Base-by-base conservation (phyloP, 2,329 filamentous ascomycete species). In the Neurospora sp. region DNA sequence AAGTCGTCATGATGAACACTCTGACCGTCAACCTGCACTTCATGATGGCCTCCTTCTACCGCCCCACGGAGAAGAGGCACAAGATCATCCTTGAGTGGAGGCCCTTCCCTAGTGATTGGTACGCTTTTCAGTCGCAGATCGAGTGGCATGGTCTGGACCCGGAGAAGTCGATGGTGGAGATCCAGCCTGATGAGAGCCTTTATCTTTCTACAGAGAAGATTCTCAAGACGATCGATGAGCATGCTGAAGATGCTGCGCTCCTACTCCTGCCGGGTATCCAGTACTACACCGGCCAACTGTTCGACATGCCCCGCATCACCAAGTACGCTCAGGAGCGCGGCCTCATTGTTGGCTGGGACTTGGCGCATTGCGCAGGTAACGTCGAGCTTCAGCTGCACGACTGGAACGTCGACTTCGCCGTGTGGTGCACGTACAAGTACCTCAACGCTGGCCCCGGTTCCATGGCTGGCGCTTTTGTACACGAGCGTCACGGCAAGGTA, bases 371-470 rank as follows among this genome's bases (percentile, higher is more conserved):
- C 0, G 91, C 87, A 28, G 93, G 93, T 39, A 97, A 97, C 77
- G 91, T 96, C 1, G 89, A 91, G 52, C 80, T 97, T 19, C 81
- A 84, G 70, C 84, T 97, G 23, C 93, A 97, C 79, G 92, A 95
- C 75, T 97, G 93, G 93, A 86, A 91, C 74, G 93, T 96, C 40
- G 93, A 97, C 79, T 97, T 97, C 76, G 93, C 94, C 17, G 92
- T 87, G 69, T 97, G 93, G 93, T 97, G 93, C 80, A 94, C 90
- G 19, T 97, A 97, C 85, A 97, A 97, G 82, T 97, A 97, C 81
- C 86, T 97, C 78, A 97, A 97, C 78, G 89, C 90, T 36, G 93
- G 93, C 0, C 93, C 93, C 0, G 93, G 93, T 4, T 86, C 89
- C 17, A 96, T 96, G 73, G 93, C 88, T 1, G 93, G 91, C 0